Base-by-base conservation (phyloP, 768 basidiomycete genomes). In the Phlebiopsis flavidoalba region DNA sequence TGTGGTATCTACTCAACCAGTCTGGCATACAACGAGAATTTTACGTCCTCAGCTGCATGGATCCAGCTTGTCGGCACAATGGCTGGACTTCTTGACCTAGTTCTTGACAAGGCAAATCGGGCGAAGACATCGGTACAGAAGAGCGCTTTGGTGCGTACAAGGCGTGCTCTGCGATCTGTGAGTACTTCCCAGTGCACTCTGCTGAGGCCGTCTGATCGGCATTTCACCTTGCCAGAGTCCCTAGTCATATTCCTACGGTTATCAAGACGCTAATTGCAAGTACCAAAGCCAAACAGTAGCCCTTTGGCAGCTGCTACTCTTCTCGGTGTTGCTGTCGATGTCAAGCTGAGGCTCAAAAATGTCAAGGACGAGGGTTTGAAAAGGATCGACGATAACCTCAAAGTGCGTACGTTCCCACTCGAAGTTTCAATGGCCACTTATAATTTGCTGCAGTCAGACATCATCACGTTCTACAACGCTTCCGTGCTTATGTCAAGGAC, bases 141-240 rank as follows among this genome's bases (percentile, higher is more conserved):
- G 55, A 83, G 87, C 50, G 83, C 83, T 0, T 69, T 88, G 24
- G 81, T 86, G 10, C 79, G 82, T 37, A 76, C 80, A 2, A 79
- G 91, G 49, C 78, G 89, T n/a, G 83, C 87, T 22, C 71, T 94
- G 24, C 81, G 91, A 62, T 83, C 83, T 58, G 85, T 88, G 66
- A 57, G 77, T 72, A 22, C 8, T 31, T 12, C 31, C 11, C 21
- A 21, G n/a, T 21, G 11, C 2, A 36, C 35, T 24, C 26, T 4
- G 7, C 35, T 45, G 37, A 26, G 14, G 11, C 7, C 6, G 14
- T 8, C 53, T 36, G 37, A 45, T 45, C 48, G 40, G 43, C 15
- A 2, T 19, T 10, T 55, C 14, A 5, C 7, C 40, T 7, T 22
- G 37, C 8, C 26, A 77, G 76, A 63, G 68, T 35, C 75, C 83